A percentile compares a stretch with the other conserved stretches of the same genome.
phyloP scores from a whole-genome alignment of 2,329 filamentous ascomycete species.

The Aspergillus neoniger region DNA sequence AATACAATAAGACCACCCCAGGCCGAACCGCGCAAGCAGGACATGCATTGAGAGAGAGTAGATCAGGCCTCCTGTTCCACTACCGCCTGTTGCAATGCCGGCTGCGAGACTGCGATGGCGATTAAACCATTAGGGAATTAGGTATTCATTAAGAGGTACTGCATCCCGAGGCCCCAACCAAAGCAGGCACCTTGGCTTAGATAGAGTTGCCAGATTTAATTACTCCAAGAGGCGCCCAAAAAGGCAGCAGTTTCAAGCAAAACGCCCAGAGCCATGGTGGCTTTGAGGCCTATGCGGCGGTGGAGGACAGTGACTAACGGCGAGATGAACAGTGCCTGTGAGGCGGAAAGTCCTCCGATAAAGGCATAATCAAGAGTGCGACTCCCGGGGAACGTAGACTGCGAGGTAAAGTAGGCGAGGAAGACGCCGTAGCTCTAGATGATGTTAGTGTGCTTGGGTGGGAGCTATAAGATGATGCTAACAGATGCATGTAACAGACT shows the following conservation, averaged over 20 bases:
- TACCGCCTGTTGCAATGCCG: too few relatives aligned
- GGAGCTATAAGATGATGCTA: too few relatives aligned
- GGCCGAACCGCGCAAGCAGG: too few relatives aligned
- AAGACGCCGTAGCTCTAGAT: background rate
- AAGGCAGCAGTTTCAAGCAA: background rate
- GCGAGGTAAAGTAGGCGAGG: background rate
- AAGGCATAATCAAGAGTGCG: background rate
- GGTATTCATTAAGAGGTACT: too few relatives aligned
- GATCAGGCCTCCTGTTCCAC: too few relatives aligned
- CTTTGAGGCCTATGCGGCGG: background rate
- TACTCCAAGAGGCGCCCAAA: background rate
- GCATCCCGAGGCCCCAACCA: too few relatives aligned
- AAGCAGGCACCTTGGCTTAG: too few relatives aligned
- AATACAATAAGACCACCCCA: too few relatives aligned
- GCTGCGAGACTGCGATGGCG: too few relatives aligned
- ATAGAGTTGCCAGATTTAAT: background rate
- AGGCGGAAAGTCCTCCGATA: background rate
- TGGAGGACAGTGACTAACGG: background rate
- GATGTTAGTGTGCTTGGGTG: too few relatives aligned
- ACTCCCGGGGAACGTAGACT: background rate
- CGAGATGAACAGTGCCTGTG: background rate
- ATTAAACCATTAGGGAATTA: too few relatives aligned
- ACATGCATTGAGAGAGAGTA: too few relatives aligned
- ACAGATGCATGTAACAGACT: constrained; percentile 18
- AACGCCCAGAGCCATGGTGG: background rate